Evolutionary conservation across 148 eudicot species (phyloP).

Genomic region (Amaranthus hypochondriacus): DNA sequence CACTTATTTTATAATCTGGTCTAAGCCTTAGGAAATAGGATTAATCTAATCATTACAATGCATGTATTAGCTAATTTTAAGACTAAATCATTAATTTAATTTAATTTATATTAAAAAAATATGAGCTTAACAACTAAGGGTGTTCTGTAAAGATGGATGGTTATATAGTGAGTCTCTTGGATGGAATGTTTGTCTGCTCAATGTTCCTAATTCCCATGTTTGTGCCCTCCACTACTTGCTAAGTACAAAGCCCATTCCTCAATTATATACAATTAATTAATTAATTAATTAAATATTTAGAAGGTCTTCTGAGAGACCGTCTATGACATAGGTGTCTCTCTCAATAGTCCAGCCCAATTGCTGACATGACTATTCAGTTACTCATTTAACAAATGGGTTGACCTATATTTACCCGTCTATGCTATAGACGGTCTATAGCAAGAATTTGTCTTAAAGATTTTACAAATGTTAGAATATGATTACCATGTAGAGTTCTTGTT

Average conservation of each 20-base stretch:
- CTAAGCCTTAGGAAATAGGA: slow-evolving; percentile 5
- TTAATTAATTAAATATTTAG: not conserved
- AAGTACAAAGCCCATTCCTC: not conserved
- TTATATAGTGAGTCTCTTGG: slow-evolving; percentile 4
- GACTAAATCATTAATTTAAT: not conserved
- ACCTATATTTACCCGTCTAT: too few relatives aligned
- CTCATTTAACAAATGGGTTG: too few relatives aligned
- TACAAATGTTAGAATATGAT: not conserved
- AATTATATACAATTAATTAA: not conserved
- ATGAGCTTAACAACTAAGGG: slow-evolving; percentile 22
- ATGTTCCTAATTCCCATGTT: slow-evolving; percentile 8
- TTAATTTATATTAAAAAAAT: not conserved
- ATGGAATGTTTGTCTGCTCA: slow-evolving; percentile 22
- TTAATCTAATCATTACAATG: not conserved
- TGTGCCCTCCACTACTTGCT: slow-evolving; percentile 3
- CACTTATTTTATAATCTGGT: not conserved
- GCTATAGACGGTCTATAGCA: not conserved
- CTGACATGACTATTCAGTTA: too few relatives aligned
- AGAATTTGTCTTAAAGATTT: not conserved
- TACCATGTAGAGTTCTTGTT: not conserved
- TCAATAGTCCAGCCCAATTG: too few relatives aligned
- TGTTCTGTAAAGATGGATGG: slow-evolving; percentile 14
- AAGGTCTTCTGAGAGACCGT: too few relatives aligned
- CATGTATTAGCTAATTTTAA: not conserved
- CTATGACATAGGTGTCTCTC: too few relatives aligned